Conservation (phyloP, 345 rosid genomes). For the Eutrema heterophyllum region DNA sequence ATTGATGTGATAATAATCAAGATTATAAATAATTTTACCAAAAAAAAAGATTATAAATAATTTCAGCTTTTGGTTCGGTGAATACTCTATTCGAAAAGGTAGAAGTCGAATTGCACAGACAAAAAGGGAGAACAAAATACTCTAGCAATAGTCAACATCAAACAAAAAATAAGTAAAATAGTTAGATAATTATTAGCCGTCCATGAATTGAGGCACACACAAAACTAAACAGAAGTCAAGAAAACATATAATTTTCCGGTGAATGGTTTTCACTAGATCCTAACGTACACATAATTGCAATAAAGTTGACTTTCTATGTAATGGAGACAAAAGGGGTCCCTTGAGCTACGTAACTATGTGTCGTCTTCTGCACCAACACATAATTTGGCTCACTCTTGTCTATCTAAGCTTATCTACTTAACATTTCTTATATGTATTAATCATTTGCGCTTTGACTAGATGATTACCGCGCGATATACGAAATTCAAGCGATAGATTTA, state of each 20-base stretch:
- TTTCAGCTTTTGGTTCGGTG: neutral
- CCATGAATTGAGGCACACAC: slow-evolving; percentile 17
- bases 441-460: no score
- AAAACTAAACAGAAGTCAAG: neutral
- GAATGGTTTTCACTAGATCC: slow-evolving; percentile 4
- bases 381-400: neutral
- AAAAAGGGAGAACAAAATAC: neutral
- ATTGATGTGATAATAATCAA: neutral
- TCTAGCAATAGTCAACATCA: slow-evolving; percentile 10
- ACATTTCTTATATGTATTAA: no score
- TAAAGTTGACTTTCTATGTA: slow-evolving; percentile 22
- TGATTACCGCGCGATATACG: neutral
- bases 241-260: slow-evolving; percentile 7
- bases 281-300: neutral
- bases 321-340: slow-evolving; percentile 23
- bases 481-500: neutral
- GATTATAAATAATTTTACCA: neutral
- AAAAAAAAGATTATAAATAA: neutral
- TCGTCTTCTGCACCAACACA: slow-evolving; percentile 17
- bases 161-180: neutral
- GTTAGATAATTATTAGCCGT: slow-evolving; percentile 12
- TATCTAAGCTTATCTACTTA: slow-evolving; percentile 15
- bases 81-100: neutral
- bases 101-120: neutral
- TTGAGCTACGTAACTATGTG: slow-evolving; percentile 7